These are phyloP conservation scores for Phytophthora constricta DNA, from an alignment of 352 stramenopile genomes.

Conservation along the genomic window DNA sequence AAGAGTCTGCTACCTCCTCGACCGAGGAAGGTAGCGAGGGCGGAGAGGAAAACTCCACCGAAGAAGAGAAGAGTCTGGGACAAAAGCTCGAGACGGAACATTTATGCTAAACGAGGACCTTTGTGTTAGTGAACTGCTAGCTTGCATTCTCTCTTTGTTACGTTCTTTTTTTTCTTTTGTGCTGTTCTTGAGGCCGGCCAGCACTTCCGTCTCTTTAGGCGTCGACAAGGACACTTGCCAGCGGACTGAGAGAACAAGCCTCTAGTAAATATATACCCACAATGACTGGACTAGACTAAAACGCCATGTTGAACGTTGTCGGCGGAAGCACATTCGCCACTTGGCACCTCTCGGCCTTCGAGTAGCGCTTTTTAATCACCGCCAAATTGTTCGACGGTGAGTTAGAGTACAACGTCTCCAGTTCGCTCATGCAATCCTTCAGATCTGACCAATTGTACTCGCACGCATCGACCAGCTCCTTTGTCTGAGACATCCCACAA, in stretches of 20 bases:
- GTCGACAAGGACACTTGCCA: slow-evolving; percentile 30
- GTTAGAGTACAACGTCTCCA: slow-evolving; percentile 83
- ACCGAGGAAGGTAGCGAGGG: slow-evolving; percentile 2
- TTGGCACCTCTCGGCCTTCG: slow-evolving; percentile 82
- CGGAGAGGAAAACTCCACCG: slow-evolving; percentile 7
- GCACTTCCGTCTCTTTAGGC: too few species aligned
- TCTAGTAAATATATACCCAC: slow-evolving; percentile 59
- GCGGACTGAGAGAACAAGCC: slow-evolving; percentile 35
- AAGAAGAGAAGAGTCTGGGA: slow-evolving; percentile 19
- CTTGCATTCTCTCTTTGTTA: slow-evolving; percentile 43
- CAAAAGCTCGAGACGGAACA: slow-evolving; percentile 4
- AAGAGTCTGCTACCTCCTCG: slow-evolving; percentile 2
- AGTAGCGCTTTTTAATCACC: slow-evolving; percentile 92
- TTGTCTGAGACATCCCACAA: slow-evolving; percentile 50
- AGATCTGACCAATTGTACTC: slow-evolving; percentile 79
- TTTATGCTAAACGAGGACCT: not conserved
- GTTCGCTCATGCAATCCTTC: slow-evolving; percentile 84
- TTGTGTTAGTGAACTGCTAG: slow-evolving; percentile 24
- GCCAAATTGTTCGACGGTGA: slow-evolving; percentile 84
- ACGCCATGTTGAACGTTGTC: slow-evolving; percentile 83
- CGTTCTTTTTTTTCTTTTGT: slow-evolving; percentile 34
- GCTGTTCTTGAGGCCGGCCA: slow-evolving; percentile 36
- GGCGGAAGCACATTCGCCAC: slow-evolving; percentile 77
- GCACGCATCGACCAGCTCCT: slow-evolving; percentile 82
- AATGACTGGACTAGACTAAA: slow-evolving; percentile 58